These are phyloP conservation scores for Skeletonema grethae DNA, from an alignment of 108 stramenopile genomes.

Conservation along the genomic window DNA sequence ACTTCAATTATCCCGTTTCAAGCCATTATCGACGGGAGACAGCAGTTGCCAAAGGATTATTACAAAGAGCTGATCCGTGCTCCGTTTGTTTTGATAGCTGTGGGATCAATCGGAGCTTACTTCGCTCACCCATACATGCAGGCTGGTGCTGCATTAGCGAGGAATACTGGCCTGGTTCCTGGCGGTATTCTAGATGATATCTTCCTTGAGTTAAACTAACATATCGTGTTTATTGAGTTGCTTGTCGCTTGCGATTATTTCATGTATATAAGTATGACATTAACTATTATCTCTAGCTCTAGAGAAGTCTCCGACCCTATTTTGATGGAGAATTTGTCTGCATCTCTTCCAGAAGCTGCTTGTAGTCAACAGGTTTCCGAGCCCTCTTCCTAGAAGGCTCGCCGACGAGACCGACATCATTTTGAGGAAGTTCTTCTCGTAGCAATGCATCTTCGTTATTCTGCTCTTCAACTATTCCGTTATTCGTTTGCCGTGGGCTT, in stretches of 20 bases:
- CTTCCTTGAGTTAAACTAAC: constrained; percentile 33
- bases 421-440: constrained; percentile 25
- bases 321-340: background rate
- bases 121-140: constrained; percentile 97
- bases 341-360: constrained; percentile 82
- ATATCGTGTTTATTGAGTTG: constrained; percentile 5
- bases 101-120: constrained; percentile 91
- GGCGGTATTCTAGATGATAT: constrained; percentile 55
- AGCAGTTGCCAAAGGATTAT: constrained; percentile 84
- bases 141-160: constrained; percentile 84
- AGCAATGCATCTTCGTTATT: constrained; percentile 48
- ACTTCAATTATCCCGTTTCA: constrained; percentile 90
- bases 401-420: constrained; percentile 42
- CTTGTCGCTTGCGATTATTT: constrained; percentile 1
- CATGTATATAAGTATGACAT: constrained; percentile 6
- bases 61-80: constrained; percentile 91
- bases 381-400: constrained; percentile 69
- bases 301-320: background rate
- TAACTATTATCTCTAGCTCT: background rate
- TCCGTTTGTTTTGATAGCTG: constrained; percentile 90
- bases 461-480: constrained; percentile 6
- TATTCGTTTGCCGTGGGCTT: constrained; percentile 14
- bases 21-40: constrained; percentile 91
- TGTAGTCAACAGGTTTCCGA: constrained; percentile 86
- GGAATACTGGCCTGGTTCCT: constrained; percentile 56